Conservation (phyloP, 306 rosid genomes). For the Quercus engelmannii region DNA sequence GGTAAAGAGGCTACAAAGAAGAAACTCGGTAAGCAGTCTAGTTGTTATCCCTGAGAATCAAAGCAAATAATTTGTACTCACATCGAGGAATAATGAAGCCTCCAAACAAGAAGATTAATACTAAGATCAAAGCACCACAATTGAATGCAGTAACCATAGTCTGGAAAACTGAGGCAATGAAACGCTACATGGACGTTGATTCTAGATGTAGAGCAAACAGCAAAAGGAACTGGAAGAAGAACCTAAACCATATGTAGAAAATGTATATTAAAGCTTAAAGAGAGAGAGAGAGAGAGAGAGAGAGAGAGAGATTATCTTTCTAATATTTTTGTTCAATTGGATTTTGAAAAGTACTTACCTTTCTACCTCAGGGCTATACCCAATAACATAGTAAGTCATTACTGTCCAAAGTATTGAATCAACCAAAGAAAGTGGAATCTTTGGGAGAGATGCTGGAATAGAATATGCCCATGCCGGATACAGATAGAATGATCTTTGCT, state of each 20-base stretch:
- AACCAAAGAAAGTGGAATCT: slow-evolving; percentile 53
- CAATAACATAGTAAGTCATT: slow-evolving; percentile 56
- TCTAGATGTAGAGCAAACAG: slow-evolving; percentile 44
- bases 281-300: background rate
- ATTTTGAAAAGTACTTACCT: slow-evolving; percentile 30
- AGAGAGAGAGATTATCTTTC: background rate
- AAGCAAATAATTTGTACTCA: slow-evolving; percentile 13
- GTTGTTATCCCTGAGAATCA: background rate
- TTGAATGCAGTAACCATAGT: slow-evolving; percentile 49
- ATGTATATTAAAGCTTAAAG: slow-evolving; percentile 15
- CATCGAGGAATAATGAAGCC: slow-evolving; percentile 58
- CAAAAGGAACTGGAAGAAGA: slow-evolving; percentile 47
- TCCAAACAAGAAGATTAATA: slow-evolving; percentile 49
- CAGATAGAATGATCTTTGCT: slow-evolving; percentile 40
- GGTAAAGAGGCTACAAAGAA: slow-evolving; percentile 52
- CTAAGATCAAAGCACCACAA: slow-evolving; percentile 35
- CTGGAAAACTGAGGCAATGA: slow-evolving; percentile 45
- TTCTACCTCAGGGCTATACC: slow-evolving; percentile 53
- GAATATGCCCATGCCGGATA: slow-evolving; percentile 63
- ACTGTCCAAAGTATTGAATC: slow-evolving; percentile 54
- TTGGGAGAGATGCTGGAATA: slow-evolving; percentile 46
- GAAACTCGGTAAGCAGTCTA: slow-evolving; percentile 16
- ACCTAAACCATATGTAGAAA: slow-evolving; percentile 27
- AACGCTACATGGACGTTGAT: slow-evolving; percentile 54
- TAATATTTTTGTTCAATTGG: background rate